Base-by-base conservation (phyloP, 495 filamentous ascomycete genomes). In the Barbatosphaeria neglecta region DNA sequence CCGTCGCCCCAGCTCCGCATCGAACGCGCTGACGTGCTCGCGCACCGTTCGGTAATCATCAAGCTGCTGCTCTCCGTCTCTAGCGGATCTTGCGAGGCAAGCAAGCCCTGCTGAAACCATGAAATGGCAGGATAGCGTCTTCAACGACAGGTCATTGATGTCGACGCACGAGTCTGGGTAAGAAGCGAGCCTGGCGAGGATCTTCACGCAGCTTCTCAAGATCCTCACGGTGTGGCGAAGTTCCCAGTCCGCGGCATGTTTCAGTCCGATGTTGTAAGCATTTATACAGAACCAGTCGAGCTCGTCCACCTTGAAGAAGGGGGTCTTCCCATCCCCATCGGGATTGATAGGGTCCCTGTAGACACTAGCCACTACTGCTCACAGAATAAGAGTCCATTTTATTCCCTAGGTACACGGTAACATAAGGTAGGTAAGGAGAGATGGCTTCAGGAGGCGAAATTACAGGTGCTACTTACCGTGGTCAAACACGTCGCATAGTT, bases 251-350 rank as follows among this genome's bases (percentile, higher is more conserved):
- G 67, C 68, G 27, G 77, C 75, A 33, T 76, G 65, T 51, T 80
- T 78, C 2, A 90, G 57, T 0, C 79, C 76, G 20, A 87, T 58
- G 51, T 90, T 88, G 60, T 92, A 94, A 6, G 78, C 76, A 51
- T 82, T 88, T 45, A 78, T 76, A 40, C 78, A 80, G 61, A 93
- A 87, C 87, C 87, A 92, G 56, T 90, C 73, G 2, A 90, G 66
- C 48, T 93, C 86, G 22, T 64, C 63, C 18, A 72, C 39, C 1
- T 65, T 75, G 59, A 84, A 83, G 13, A 74, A 48, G n/a, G n/a
- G n/a, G n/a, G n/a, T n/a, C n/a, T n/a, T n/a, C 22, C 58, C 59
- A 25, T 56, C 46, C 54, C 61, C 48, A 22, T 57, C 47, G 41
- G 50, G 27, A 46, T 60, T 50, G 17, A 52, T 41, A 51, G 52